Base-by-base conservation (phyloP, 1,284 basidiomycete species). In the Fomitopsis schrenkii region DNA sequence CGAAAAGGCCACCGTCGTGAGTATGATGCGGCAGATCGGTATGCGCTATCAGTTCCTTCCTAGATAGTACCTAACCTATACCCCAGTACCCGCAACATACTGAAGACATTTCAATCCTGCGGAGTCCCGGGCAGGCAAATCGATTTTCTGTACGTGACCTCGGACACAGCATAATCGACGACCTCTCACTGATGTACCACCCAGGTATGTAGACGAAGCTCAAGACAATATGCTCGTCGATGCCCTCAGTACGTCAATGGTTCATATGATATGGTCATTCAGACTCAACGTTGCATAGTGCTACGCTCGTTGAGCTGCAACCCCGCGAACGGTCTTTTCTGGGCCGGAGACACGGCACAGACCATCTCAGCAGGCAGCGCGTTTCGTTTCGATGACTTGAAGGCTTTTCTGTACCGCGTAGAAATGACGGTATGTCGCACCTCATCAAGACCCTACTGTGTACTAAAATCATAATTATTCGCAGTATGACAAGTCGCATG, bases 311-410 rank as follows among this genome's bases (percentile, higher is more conserved):
- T 91, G 3, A 90, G 87, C 66, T 71, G 72, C 9, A 90, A 91
- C 67, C 79, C 83, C 0, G 74, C 86, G 57, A 55, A 6, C 48
- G 90, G 90, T 0, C 72, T 89, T 28, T 90, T 91, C 68, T 92
- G 87, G 86, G 90, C 90, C 0, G 90, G 90, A 0, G 90, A 92
- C 67, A 92, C 90, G 0, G 89, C 90, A 0, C 90, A 92, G 64
- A 88, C 89, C 0, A 91, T 92, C 22, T 85, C 86, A 0, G 79
- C 82, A 1, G 90, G 89, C 0, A 89, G 86, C 60, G 83, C 86
- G 0, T 91, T 92, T 66, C 74, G 85, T 14, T 92, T 92, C 70
- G 76, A 88, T 63, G 89, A 91, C 46, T 68, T 92, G 60, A 91
- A 87, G 65, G 81, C 88, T 0, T 87, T 88, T 66, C 66, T 90